phyloP scores from a whole-genome alignment of 164 flowering plant genomes.

The Cinnamomum chago region DNA sequence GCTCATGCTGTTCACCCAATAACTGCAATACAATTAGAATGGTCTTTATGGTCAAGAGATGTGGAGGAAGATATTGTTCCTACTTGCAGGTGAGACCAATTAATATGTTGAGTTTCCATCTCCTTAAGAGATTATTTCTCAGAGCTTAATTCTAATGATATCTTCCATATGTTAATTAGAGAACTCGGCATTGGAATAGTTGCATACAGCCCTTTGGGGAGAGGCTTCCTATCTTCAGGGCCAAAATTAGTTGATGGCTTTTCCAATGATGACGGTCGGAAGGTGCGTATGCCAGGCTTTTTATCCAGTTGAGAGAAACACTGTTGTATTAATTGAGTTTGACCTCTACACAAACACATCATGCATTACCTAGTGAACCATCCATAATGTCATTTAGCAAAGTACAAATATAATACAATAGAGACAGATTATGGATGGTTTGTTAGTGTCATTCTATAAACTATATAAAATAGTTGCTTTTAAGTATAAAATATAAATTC shows the following conservation, averaged over 20 bases:
- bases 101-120: neutral
- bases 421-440: too few species aligned
- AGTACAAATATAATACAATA: neutral
- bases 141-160: neutral
- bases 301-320: neutral
- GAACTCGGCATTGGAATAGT: conserved; percentile 58
- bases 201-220: conserved; percentile 53
- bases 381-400: too few species aligned
- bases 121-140: neutral
- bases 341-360: neutral
- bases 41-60: conserved; percentile 19
- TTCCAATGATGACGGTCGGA: neutral
- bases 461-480: too few species aligned
- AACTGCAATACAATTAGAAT: conserved; percentile 25
- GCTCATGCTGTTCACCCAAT: conserved; percentile 30
- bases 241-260: conserved; percentile 32
- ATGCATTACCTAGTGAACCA: neutral
- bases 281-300: neutral
- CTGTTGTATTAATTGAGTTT: neutral
- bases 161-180: conserved; percentile 7
- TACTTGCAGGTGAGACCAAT: conserved; percentile 22
- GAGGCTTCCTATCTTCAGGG: conserved; percentile 52
- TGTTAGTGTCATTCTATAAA: too few species aligned
- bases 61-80: conserved; percentile 20
- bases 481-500: too few species aligned